Evolutionary conservation across 1,139 yeast genomes (phyloP).

Genomic region (Saccharomycopsis hybrid): DNA sequence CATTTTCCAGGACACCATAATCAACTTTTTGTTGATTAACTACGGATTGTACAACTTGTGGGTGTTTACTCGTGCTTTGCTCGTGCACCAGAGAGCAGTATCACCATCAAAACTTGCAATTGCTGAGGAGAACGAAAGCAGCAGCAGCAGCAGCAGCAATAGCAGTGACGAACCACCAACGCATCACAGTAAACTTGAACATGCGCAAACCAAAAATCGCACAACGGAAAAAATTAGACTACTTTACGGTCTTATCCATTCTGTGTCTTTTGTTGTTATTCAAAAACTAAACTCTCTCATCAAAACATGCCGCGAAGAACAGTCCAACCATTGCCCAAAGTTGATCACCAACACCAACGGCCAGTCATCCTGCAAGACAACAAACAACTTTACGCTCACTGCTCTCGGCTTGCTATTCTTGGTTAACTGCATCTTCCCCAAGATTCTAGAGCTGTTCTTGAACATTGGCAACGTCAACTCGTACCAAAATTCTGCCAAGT

Average conservation of each 20-base stretch:
- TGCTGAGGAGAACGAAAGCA: too few species aligned
- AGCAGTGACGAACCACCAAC: too few species aligned
- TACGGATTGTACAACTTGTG: constrained; percentile 57
- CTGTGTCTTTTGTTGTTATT: constrained; percentile 53
- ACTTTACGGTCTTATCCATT: constrained; percentile 35
- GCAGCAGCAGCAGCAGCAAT: too few species aligned
- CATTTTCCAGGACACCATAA: constrained; percentile 87
- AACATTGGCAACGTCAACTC: constrained; percentile 43
- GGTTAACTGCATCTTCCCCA: constrained; percentile 58
- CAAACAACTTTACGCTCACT: constrained; percentile 50
- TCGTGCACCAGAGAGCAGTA: too few species aligned
- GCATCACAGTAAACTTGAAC: constrained; percentile 29
- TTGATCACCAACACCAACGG: constrained; percentile 21
- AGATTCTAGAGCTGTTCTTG: constrained; percentile 59
- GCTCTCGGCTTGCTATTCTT: constrained; percentile 49
- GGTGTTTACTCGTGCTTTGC: constrained; percentile 27
- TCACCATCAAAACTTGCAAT: too few species aligned
- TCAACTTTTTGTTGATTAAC: constrained; percentile 59
- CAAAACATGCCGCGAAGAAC: constrained; percentile 86
- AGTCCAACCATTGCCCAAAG: constrained; percentile 57
- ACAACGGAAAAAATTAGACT: background rate
- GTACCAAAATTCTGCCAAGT: constrained; percentile 77
- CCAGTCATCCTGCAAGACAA: constrained; percentile 52
- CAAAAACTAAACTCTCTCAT: constrained; percentile 59
- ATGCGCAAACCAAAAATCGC: background rate